phyloP scores from a whole-genome alignment of 2,329 filamentous ascomycete species.

The Lecanicillium sp. region DNA sequence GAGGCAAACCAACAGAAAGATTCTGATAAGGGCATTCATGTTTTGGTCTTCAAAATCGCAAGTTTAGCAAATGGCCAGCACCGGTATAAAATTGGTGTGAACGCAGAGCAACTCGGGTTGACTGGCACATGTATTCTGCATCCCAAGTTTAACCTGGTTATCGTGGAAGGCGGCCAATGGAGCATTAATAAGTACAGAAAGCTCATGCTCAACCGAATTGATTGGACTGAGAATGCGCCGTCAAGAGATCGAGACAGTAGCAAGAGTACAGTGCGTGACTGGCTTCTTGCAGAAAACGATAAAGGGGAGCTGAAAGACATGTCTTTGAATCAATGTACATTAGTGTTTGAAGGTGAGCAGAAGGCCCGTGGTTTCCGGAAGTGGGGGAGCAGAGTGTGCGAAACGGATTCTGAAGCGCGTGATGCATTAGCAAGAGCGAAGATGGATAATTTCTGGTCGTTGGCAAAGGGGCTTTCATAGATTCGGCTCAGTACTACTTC shows the following conservation, averaged over 20 bases:
- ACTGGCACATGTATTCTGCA: constrained; percentile 90
- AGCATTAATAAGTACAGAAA: constrained; percentile 82
- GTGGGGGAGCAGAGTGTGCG: constrained; percentile 85
- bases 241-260: constrained; percentile 55
- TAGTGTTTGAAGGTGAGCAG: constrained; percentile 88
- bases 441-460: constrained; percentile 91
- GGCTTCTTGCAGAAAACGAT: constrained; percentile 74
- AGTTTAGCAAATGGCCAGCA: constrained; percentile 89
- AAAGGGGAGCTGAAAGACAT: constrained; percentile 73
- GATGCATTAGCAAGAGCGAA: constrained; percentile 72
- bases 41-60: constrained; percentile 83
- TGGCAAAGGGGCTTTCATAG: constrained; percentile 57
- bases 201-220: constrained; percentile 85
- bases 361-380: constrained; percentile 74
- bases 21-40: constrained; percentile 73
- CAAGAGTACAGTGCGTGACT: constrained; percentile 56
- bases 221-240: constrained; percentile 85
- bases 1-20: constrained; percentile 78
- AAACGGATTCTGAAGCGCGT: constrained; percentile 82
- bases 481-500: no score
- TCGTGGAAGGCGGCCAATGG: constrained; percentile 85
- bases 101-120: constrained; percentile 80
- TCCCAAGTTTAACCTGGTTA: constrained; percentile 77
- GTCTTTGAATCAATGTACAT: constrained; percentile 67
- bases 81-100: constrained; percentile 85